Conservation (phyloP, 768 basidiomycete species). For the Russula earlei region DNA sequence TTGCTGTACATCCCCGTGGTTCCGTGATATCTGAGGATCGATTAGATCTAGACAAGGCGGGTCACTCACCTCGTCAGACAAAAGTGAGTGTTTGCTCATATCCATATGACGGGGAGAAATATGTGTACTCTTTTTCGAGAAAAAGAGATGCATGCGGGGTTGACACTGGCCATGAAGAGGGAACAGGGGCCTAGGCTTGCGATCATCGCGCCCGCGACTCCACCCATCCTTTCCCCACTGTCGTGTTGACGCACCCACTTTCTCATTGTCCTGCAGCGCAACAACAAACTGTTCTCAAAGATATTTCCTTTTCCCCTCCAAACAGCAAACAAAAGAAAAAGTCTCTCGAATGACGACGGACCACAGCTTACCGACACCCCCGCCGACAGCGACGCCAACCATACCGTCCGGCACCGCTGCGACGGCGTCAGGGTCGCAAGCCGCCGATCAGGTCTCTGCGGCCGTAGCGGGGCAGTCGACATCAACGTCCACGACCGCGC, state of each 20-base stretch:
- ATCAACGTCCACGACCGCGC: neutral
- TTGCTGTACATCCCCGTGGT: neutral
- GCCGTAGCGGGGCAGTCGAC: neutral
- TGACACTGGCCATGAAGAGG: no score
- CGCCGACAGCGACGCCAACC: neutral
- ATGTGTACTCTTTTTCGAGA: no score
- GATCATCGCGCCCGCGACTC: no score
- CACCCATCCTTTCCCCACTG: neutral
- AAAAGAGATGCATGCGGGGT: no score
- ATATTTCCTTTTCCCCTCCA: no score
- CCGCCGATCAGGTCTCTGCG: neutral
- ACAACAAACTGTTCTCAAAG: neutral
- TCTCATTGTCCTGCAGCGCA: neutral
- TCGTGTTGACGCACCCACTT: neutral
- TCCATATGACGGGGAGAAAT: no score
- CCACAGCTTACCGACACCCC: slow-evolving; percentile 13
- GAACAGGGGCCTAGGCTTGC: no score
- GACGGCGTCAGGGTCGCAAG: slow-evolving; percentile 1
- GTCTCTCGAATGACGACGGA: slow-evolving; percentile 4
- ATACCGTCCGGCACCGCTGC: neutral
- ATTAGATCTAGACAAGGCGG: no score
- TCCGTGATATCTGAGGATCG: neutral
- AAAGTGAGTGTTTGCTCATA: no score
- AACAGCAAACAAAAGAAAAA: neutral
- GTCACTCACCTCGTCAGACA: no score